These are phyloP conservation scores for Catunica adiposa DNA, from an alignment of 2,329 filamentous ascomycete species.

Conservation along the genomic window DNA sequence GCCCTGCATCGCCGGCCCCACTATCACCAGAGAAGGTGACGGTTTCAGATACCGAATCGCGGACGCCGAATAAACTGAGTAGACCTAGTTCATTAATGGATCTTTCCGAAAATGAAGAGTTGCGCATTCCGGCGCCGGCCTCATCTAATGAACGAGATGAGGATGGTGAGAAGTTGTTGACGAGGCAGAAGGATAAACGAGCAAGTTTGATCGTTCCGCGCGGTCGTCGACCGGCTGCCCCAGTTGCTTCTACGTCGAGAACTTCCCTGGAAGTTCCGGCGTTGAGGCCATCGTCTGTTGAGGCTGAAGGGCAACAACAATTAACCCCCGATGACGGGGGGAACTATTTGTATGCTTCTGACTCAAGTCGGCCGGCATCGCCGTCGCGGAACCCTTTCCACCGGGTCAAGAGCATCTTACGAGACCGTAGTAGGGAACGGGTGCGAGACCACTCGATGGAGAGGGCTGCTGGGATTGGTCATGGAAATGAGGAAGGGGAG, in stretches of 20 bases:
- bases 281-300: conserved; percentile 3
- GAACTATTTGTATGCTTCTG: conserved; percentile 7
- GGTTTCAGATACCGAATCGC: not conserved
- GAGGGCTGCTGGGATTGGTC: not conserved
- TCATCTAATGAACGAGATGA: conserved; percentile 19
- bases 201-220: conserved; percentile 23
- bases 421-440: conserved; percentile 22
- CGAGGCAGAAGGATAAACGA: conserved; percentile 18
- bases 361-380: conserved; percentile 43
- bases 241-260: conserved; percentile 3
- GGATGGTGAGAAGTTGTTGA: conserved; percentile 15
- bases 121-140: not conserved
- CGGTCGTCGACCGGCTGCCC: conserved; percentile 22
- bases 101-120: conserved; percentile 21
- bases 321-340: not conserved
- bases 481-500: not conserved
- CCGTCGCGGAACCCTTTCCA: conserved; percentile 43
- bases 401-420: conserved; percentile 39
- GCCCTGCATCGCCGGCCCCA: not conserved
- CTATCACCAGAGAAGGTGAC: not conserved
- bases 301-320: conserved; percentile 2
- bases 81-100: conserved; percentile 25
- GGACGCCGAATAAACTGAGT: conserved; percentile 5
- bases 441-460: conserved; percentile 9
- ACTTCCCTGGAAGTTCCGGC: conserved; percentile 16